phyloP scores from a whole-genome alignment of 108 stramenopile genomes.

The Cylindrotheca closterium region DNA sequence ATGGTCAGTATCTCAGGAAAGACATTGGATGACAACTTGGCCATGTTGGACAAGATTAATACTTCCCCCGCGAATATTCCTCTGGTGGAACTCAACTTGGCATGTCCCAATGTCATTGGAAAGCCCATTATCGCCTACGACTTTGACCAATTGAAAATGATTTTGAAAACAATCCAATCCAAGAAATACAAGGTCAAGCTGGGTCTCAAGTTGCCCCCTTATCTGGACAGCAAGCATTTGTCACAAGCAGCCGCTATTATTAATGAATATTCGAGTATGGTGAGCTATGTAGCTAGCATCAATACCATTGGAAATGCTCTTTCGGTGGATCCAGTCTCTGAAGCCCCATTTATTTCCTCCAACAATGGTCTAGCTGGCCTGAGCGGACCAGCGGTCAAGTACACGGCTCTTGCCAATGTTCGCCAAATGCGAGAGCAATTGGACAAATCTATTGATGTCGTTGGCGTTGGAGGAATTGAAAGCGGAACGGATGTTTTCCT shows the following conservation, averaged over 20 bases:
- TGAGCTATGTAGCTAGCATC: slow-evolving; percentile 75
- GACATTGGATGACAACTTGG: slow-evolving; percentile 78
- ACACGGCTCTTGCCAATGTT: slow-evolving; percentile 88
- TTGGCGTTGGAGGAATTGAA: slow-evolving; percentile 85
- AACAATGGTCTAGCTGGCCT: slow-evolving; percentile 88
- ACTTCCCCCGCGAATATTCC: slow-evolving; percentile 44
- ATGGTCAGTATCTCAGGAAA: slow-evolving; percentile 87
- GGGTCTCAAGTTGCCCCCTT: slow-evolving; percentile 91
- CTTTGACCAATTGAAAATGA: slow-evolving; percentile 83
- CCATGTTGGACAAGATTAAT: slow-evolving; percentile 74
- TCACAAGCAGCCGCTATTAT: slow-evolving; percentile 74
- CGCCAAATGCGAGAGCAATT: slow-evolving; percentile 73
- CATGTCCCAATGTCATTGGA: slow-evolving; percentile 93
- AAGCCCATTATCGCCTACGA: slow-evolving; percentile 94
- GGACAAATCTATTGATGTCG: slow-evolving; percentile 77
- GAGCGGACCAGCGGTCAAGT: slow-evolving; percentile 83
- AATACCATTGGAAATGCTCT: slow-evolving; percentile 91
- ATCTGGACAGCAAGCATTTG: slow-evolving; percentile 87
- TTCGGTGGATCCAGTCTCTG: slow-evolving; percentile 61
- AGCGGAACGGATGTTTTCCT: slow-evolving; percentile 81
- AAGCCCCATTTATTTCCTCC: slow-evolving; percentile 70
- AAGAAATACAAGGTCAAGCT: slow-evolving; percentile 48
- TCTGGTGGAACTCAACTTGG: slow-evolving; percentile 86
- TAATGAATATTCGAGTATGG: slow-evolving; percentile 62
- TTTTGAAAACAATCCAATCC: slow-evolving; percentile 40